Evolutionary conservation across 129 eudicot genomes (phyloP), one percentile per base, ranked within the genome.

Genomic region (Sambucus nigra): DNA sequence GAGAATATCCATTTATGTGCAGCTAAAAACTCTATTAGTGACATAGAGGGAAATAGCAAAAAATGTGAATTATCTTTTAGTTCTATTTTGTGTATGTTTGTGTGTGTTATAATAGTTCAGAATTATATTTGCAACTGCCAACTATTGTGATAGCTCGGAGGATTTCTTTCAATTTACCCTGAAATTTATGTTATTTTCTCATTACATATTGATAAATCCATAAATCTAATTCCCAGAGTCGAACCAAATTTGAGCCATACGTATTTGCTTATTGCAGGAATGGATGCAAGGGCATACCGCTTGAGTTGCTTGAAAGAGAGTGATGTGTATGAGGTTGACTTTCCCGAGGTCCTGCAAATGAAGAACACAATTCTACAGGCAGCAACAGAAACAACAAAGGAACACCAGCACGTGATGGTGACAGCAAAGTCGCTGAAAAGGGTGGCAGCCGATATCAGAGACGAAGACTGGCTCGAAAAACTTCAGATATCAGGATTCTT

Each of bases 241-340:
- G 35, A 55, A 40, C 44, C 33, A 53, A 55, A 25, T 33, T 20
- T 46, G 23, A 51, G 52, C 59, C 7, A 18, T 31, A 66, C 18
- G 7, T 24, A 49, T 32, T 39, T 26, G 42, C n/a, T 63, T 68
- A 69, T 65, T 71, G 77, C 95, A 91, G 99, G 99, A 46, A 92
- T 92, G 96, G 99, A 92, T 65, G 75, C 95, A 45, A 70, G 99
- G 63, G 85, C 96, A 49, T 84, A 86, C 24, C 84, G 99, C 41
- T 63, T 92, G 40, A 72, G 70, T 54, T 92, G 74, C 80, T 75
- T 92, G 73, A 77, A 76, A 70, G 83, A 82, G 19, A 74, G 94
- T 63, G 75, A 66, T 32, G 80, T 92, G 50, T 92, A 86, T 21
- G 99, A 92, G 65, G 81, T 92, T 1, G 99, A 92, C 72, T 86